Evolutionary conservation across 2,329 filamentous ascomycete genomes (phyloP).

Genomic region (Epichloe bromicola): DNA sequence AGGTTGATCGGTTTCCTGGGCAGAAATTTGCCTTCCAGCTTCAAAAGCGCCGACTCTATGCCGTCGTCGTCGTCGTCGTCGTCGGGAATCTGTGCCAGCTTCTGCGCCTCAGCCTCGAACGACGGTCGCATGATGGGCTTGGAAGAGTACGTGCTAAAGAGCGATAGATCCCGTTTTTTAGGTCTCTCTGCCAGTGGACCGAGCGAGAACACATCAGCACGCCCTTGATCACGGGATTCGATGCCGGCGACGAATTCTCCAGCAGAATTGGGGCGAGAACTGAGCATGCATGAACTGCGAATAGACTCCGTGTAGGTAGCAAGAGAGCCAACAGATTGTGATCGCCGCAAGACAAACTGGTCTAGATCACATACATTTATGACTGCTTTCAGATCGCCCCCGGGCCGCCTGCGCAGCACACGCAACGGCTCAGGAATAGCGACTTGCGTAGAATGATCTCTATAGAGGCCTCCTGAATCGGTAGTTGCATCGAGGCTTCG

Average conservation of each 20-base stretch:
- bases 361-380: constrained; percentile 52
- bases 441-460: constrained; percentile 25
- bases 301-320: constrained; percentile 48
- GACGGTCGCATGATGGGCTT: constrained; percentile 56
- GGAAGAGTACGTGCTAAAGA: constrained; percentile 50
- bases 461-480: constrained; percentile 37
- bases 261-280: constrained; percentile 20
- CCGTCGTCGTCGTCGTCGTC: constrained; percentile 66
- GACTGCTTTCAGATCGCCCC: constrained; percentile 59
- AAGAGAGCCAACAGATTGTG: constrained; percentile 45
- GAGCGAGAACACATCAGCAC: constrained; percentile 40
- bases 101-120: constrained; percentile 79
- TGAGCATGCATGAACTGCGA: constrained; percentile 41
- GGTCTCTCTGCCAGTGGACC: constrained; percentile 42
- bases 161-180: constrained; percentile 33
- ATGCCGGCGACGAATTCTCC: constrained; percentile 11
- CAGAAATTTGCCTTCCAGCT: constrained; percentile 72
- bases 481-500: constrained; percentile 50
- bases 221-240: constrained; percentile 14
- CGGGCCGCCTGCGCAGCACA: constrained; percentile 57
- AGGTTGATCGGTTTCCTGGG: constrained; percentile 37
- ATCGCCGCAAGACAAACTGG: constrained; percentile 32
- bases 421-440: constrained; percentile 41
- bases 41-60: constrained; percentile 81
- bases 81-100: constrained; percentile 78